Conservation (phyloP, 2,329 filamentous ascomycete genomes). For the Alternaria novae-zelandiae region DNA sequence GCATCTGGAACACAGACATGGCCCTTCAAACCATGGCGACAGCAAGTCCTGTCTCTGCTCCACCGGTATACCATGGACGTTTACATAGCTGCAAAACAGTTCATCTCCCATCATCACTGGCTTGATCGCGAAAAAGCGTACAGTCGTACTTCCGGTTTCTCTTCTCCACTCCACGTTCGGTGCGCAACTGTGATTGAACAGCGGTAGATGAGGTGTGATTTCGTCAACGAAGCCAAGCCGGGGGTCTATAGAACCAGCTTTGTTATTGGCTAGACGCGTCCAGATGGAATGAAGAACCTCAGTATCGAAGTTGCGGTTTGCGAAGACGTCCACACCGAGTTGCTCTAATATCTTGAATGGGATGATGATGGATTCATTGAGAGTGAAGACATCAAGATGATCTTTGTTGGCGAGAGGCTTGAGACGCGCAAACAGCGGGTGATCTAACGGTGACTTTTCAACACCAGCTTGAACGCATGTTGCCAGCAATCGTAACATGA, state of each 20-base stretch:
- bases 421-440: constrained; percentile 34
- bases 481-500: constrained; percentile 37
- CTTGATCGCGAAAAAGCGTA: constrained; percentile 18
- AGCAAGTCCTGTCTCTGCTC: constrained; percentile 9
- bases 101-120: constrained; percentile 10
- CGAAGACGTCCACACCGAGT: constrained; percentile 32
- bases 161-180: constrained; percentile 32
- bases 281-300: constrained; percentile 41
- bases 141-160: constrained; percentile 14
- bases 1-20: constrained; percentile 17
- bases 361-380: constrained; percentile 31
- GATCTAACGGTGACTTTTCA: constrained; percentile 30
- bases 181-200: constrained; percentile 45
- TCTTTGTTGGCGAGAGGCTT: constrained; percentile 34
- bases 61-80: constrained; percentile 4
- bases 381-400: constrained; percentile 38
- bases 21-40: constrained; percentile 24
- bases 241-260: constrained; percentile 31
- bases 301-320: constrained; percentile 30
- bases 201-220: constrained; percentile 35
- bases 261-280: constrained; percentile 44
- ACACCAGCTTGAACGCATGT: constrained; percentile 28
- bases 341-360: constrained; percentile 37
- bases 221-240: constrained; percentile 34
- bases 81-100: constrained; percentile 20